Percentiles rank a stretch among this genome's conserved stretches.
Conservation (phyloP, 768 basidiomycete genomes). For the Rhizopogon vulgaris region DNA sequence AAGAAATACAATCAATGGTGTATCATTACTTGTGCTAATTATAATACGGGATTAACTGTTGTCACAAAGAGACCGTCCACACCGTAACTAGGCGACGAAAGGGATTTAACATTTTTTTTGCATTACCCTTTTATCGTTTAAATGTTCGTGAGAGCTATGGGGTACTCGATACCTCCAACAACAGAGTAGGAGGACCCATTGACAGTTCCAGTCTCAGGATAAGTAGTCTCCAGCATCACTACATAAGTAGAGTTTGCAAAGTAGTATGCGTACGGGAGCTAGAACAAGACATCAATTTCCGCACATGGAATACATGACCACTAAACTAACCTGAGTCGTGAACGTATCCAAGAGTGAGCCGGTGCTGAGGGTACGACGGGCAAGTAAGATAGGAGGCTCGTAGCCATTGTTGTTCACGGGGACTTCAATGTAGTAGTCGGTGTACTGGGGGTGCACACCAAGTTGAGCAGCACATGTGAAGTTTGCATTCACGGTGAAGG, state of each 20-base stretch:
- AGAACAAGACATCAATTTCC: conserved; percentile 5
- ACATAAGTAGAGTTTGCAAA: conserved; percentile 14
- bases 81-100: no score
- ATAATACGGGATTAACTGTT: neutral
- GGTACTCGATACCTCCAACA: conserved; percentile 14
- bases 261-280: conserved; percentile 22
- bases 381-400: conserved; percentile 24
- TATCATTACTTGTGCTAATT: neutral
- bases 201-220: conserved; percentile 10
- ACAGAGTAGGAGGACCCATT: conserved; percentile 15
- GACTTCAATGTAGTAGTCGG: conserved; percentile 29
- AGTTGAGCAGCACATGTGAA: conserved; percentile 22
- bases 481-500: conserved; percentile 15
- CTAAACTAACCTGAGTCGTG: conserved; percentile 12
- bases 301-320: neutral
- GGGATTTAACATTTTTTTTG: no score
- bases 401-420: conserved; percentile 24
- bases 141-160: conserved; percentile 11
- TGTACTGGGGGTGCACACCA: conserved; percentile 16
- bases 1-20: neutral
- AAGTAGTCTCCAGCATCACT: conserved; percentile 20
- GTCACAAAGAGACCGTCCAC: no score
- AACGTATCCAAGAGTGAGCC: conserved; percentile 9
- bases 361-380: conserved; percentile 12
- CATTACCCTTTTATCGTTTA: neutral